Base-by-base conservation (phyloP, 306 rosid genomes). In the Quercus ilex region DNA sequence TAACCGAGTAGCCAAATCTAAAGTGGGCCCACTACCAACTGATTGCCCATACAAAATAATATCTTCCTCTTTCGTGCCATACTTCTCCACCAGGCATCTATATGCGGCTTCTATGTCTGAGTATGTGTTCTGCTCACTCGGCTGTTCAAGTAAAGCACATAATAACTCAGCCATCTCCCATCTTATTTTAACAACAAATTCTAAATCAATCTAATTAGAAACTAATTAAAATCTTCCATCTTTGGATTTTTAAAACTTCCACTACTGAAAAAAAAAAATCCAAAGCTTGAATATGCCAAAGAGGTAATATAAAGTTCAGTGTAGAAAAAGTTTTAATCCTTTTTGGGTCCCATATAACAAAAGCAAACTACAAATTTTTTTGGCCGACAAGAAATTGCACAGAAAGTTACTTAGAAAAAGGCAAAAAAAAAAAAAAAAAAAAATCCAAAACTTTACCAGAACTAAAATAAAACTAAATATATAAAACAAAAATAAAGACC, bases 11-110 rank as follows among this genome's bases (percentile, higher is more conserved):
- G 99, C 99, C 85, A 92, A 79, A 88, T 95, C 99, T 20, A 93
- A 79, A 15, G 99, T 91, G 3, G 99, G 99, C 69, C 99, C 99
- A 71, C 98, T 92, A 31, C 99, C 99, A 81, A 95, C 97, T 68
- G 99, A 95, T 73, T 95, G 98, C 79, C 99, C 98, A 58, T 95
- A 95, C 75, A 95, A 86, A 79, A 95, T 91, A 75, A 95, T 81
- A 86, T 95, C 98, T 82, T 95, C 99, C 90, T 91, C 98, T 85
- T 88, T 92, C 6, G 87, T 85, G 10, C 91, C 96, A 81, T 90
- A 95, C 84, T 82, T 90, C 81, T 95, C 99, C 73, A 92, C 86
- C 46, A 95, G 86, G 80, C 97, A 95, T 85, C 92, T 85, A 80
- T 91, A 95, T 31, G 91, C 92, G 46, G 99, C 97, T 83, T 92